Evolutionary conservation across 2,329 filamentous ascomycete genomes (phyloP).

Genomic region (Fusarium staphyleae): DNA sequence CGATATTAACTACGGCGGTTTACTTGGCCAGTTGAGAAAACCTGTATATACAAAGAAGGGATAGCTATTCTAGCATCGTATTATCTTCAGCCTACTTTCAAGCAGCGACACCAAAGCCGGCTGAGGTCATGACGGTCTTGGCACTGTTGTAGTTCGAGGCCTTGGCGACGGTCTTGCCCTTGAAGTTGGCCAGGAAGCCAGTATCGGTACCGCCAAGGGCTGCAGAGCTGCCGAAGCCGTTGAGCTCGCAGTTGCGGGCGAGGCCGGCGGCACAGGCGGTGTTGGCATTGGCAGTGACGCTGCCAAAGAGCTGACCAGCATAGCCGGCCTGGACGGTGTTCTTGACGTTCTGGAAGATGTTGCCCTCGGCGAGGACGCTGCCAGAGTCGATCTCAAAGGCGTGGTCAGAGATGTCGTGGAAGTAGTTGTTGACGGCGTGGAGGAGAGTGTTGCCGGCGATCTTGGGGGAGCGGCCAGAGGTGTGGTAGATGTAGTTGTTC

Average conservation of each 20-base stretch:
- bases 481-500: slow-evolving; percentile 67
- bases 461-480: slow-evolving; percentile 64
- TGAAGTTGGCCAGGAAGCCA: slow-evolving; percentile 58
- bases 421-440: slow-evolving; percentile 70
- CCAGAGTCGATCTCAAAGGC: slow-evolving; percentile 61
- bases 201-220: slow-evolving; percentile 52
- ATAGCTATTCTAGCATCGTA: slow-evolving; percentile 7
- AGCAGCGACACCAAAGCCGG: slow-evolving; percentile 55
- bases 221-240: slow-evolving; percentile 54
- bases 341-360: slow-evolving; percentile 63
- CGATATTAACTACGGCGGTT: slow-evolving; percentile 22
- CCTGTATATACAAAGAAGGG: slow-evolving; percentile 31
- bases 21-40: slow-evolving; percentile 8
- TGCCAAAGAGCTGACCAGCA: slow-evolving; percentile 46
- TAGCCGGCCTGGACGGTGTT: slow-evolving; percentile 48
- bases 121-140: slow-evolving; percentile 48
- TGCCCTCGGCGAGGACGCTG: slow-evolving; percentile 62
- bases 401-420: slow-evolving; percentile 61
- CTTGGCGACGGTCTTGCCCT: slow-evolving; percentile 59
- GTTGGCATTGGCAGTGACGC: slow-evolving; percentile 45
- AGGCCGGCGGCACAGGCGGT: slow-evolving; percentile 53
- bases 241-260: slow-evolving; percentile 59
- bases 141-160: slow-evolving; percentile 48
- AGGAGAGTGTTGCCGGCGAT: slow-evolving; percentile 62
- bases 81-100: neutral